A percentile compares a stretch with the other conserved stretches of the same genome.
Evolutionary conservation across 768 basidiomycete genomes (phyloP).

Genomic region (Polyporus arcularius): DNA sequence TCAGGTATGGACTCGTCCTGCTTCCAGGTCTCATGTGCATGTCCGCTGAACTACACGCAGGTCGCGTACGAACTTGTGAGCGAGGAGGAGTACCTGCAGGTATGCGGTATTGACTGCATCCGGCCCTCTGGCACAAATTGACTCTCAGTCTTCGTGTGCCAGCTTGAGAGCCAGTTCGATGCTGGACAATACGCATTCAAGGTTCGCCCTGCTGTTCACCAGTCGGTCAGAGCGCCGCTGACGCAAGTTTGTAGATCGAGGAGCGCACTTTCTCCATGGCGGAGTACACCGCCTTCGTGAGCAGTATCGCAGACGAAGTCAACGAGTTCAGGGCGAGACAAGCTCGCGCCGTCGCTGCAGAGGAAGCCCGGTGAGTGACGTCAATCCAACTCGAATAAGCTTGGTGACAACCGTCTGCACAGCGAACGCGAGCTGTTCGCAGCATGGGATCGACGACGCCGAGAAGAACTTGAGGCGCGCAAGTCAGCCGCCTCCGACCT

Average conservation of each 20-base stretch:
- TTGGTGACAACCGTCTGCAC: neutral
- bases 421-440: slow-evolving; percentile 15
- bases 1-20: slow-evolving; percentile 40
- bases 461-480: slow-evolving; percentile 5
- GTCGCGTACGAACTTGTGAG: slow-evolving; percentile 51
- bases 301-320: slow-evolving; percentile 44
- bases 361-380: slow-evolving; percentile 41
- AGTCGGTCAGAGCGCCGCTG: neutral
- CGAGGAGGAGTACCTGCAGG: slow-evolving; percentile 52
- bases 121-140: no score
- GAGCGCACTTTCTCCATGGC: slow-evolving; percentile 53
- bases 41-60: slow-evolving; percentile 27
- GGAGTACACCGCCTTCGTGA: slow-evolving; percentile 45
- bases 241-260: slow-evolving; percentile 43
- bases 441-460: slow-evolving; percentile 14
- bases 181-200: slow-evolving; percentile 54
- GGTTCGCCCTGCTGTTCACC: slow-evolving; percentile 20
- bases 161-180: slow-evolving; percentile 55
- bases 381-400: neutral
- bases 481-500: neutral
- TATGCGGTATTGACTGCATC: slow-evolving; percentile 22
- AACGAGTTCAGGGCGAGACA: slow-evolving; percentile 44
- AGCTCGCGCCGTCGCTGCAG: slow-evolving; percentile 33
- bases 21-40: no score
- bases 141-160: neutral